A percentile compares a stretch with the other conserved stretches of the same genome.
Evolutionary conservation across 1,284 basidiomycete genomes (phyloP).

Genomic region (Erythrobasidium hasegawianum): DNA sequence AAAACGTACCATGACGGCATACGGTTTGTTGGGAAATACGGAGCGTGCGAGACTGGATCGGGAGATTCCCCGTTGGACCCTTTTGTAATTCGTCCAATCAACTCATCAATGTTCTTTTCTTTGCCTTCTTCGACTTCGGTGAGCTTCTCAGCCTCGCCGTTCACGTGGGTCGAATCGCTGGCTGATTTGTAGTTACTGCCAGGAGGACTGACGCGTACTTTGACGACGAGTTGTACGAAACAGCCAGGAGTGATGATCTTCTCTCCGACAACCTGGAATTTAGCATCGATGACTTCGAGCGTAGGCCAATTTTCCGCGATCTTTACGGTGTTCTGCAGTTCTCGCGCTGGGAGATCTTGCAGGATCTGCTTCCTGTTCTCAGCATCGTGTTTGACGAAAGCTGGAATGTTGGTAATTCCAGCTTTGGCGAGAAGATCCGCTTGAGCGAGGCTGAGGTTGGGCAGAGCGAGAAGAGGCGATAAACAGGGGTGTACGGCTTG

Average conservation of each 20-base stretch:
- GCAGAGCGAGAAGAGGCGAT: slow-evolving; percentile 68
- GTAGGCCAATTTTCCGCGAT: slow-evolving; percentile 71
- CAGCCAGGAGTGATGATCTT: slow-evolving; percentile 80
- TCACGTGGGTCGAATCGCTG: slow-evolving; percentile 13
- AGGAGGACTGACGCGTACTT: slow-evolving; percentile 48
- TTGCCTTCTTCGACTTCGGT: slow-evolving; percentile 54
- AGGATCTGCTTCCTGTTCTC: slow-evolving; percentile 53
- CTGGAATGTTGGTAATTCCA: slow-evolving; percentile 26
- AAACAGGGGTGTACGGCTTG: slow-evolving; percentile 70
- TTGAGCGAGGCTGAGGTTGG: slow-evolving; percentile 57
- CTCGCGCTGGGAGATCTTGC: slow-evolving; percentile 57
- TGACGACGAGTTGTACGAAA: slow-evolving; percentile 81
- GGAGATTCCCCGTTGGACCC: slow-evolving; percentile 53
- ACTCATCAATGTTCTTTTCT: slow-evolving; percentile 64
- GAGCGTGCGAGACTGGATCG: slow-evolving; percentile 76
- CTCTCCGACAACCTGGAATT: slow-evolving; percentile 92
- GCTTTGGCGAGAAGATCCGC: slow-evolving; percentile 13
- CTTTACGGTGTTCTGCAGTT: slow-evolving; percentile 60
- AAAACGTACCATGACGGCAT: slow-evolving; percentile 83
- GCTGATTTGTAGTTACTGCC: slow-evolving; percentile 1
- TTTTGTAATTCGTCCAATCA: slow-evolving; percentile 62
- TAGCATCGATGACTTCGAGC: slow-evolving; percentile 75
- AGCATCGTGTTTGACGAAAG: slow-evolving; percentile 40
- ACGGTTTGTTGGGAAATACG: slow-evolving; percentile 78
- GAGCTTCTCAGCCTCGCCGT: slow-evolving; percentile 17